These are phyloP conservation scores for Alternaria sp. DNA, from an alignment of 2,329 filamentous ascomycete species.

Conservation along the genomic window DNA sequence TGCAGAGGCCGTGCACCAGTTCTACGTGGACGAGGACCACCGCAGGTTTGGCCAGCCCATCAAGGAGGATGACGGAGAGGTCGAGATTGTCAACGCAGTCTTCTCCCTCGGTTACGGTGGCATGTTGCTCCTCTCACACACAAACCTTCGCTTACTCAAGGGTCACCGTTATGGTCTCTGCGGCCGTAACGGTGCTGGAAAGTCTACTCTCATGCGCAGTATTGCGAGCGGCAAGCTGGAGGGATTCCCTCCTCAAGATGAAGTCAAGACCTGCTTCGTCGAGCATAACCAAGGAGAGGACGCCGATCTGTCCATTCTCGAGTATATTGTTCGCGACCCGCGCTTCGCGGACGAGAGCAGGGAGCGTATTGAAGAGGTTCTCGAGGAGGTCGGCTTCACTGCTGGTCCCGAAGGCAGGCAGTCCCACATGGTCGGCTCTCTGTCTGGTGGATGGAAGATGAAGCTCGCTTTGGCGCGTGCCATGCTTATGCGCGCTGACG, in stretches of 20 bases:
- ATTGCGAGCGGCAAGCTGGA: slow-evolving; percentile 96
- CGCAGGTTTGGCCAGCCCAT: slow-evolving; percentile 85
- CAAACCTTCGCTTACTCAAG: slow-evolving; percentile 91
- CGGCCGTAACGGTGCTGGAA: slow-evolving; percentile 95
- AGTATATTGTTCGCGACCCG: slow-evolving; percentile 90
- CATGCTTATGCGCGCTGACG: slow-evolving; percentile 97
- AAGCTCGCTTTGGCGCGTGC: slow-evolving; percentile 95
- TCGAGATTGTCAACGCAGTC: slow-evolving; percentile 95
- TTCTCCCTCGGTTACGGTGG: slow-evolving; percentile 98
- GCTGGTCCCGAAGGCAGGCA: slow-evolving; percentile 88
- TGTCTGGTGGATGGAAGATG: slow-evolving; percentile 99
- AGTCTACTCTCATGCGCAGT: slow-evolving; percentile 98
- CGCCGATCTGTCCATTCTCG: slow-evolving; percentile 92
- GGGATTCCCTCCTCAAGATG: slow-evolving; percentile 91
- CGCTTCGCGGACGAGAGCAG: slow-evolving; percentile 79
- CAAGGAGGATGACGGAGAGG: slow-evolving; percentile 89
- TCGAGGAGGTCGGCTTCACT: slow-evolving; percentile 93
- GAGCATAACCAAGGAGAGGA: slow-evolving; percentile 99
- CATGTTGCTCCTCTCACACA: slow-evolving; percentile 95
- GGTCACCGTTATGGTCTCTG: slow-evolving; percentile 97
- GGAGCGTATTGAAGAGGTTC: slow-evolving; percentile 82
- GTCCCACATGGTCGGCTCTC: slow-evolving; percentile 86
- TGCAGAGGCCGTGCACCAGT: slow-evolving; percentile 75
- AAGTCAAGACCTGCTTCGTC: slow-evolving; percentile 94
- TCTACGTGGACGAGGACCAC: slow-evolving; percentile 84